Evolutionary conservation across 2,329 filamentous ascomycete genomes (phyloP), one percentile per base, ranked within the genome.

Genomic region (Lomentospora prolificans): DNA sequence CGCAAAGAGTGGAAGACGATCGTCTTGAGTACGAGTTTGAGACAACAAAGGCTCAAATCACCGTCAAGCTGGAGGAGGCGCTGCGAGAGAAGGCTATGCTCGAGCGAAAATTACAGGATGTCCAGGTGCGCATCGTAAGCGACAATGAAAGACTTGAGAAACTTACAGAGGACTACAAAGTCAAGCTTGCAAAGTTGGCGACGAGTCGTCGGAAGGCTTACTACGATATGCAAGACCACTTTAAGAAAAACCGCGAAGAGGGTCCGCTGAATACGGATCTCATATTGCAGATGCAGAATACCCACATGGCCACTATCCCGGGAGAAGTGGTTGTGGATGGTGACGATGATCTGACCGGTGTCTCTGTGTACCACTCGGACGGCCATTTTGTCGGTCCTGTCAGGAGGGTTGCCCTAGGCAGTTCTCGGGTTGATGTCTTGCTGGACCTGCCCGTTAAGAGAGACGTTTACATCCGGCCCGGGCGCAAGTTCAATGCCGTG

Each of bases 391-490:
- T 56, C 31, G 54, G 33, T 4, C 7, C 30, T 6, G 24, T 56
- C 48, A 48, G 27, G 33, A 56, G 28, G 46, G 22, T 56, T 3
- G 28, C 54, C 19, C 4, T 17, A 14, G 54, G 36, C n/a, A 50
- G 17, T 22, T 33, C 22, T 22, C 3, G 24, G 3, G 48, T 51
- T 27, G 19, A 41, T 19, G 57, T 60, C 6, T 67, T 76, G 9
- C 64, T 70, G 17, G 59, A 67, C 10, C 55, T 71, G 2, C 69
- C 72, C 2, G 61, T 77, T 44, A 66, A 64, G 59, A 67, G 74
- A 9, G 61, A 61, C 0, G 69, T 76, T 55, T 69, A 68, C 57
- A 70, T 77, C 25, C 74, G 75, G 1, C 64, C 64, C 3, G 70
- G 70, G 10, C 64, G 72, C 17, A 71, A 69, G n/a, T 74, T 77